A percentile compares a stretch with the other conserved stretches of the same genome.
phyloP scores from a whole-genome alignment of 2,329 filamentous ascomycete genomes.

The Trichoderma koningiopsis region DNA sequence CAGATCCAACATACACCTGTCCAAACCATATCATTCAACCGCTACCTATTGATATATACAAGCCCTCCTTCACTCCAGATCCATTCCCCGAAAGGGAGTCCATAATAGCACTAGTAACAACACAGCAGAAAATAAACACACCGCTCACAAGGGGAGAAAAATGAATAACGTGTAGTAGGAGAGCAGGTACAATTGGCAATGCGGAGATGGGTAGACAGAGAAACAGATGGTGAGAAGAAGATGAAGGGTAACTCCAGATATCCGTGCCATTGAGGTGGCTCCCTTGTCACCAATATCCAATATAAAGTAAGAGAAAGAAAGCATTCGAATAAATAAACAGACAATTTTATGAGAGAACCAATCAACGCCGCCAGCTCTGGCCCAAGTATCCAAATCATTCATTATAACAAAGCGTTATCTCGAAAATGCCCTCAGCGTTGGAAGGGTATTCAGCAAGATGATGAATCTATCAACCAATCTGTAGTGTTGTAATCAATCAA shows the following conservation, averaged over 20 bases:
- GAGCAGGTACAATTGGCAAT: background rate
- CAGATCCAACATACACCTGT: constrained; percentile 16
- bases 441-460: constrained; percentile 6
- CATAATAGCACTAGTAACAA: constrained; percentile 2
- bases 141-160: constrained; percentile 3
- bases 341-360: constrained; percentile 13
- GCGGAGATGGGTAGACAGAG: background rate
- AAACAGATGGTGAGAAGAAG: background rate
- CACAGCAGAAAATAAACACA: constrained; percentile 3
- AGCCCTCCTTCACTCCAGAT: background rate
- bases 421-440: background rate
- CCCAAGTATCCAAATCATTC: constrained; percentile 14
- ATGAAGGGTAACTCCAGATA: constrained; percentile 19
- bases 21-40: constrained; percentile 1
- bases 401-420: constrained; percentile 14
- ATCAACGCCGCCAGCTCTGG: constrained; percentile 16
- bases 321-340: background rate
- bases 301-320: background rate
- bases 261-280: constrained; percentile 24
- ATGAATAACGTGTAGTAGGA: background rate
- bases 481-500: background rate
- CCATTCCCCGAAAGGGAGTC: background rate
- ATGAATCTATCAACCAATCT: constrained; percentile 18
- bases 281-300: constrained; percentile 22
- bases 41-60: constrained; percentile 11